Conservation (phyloP, 345 rosid genomes). For the Garcia nutans region DNA sequence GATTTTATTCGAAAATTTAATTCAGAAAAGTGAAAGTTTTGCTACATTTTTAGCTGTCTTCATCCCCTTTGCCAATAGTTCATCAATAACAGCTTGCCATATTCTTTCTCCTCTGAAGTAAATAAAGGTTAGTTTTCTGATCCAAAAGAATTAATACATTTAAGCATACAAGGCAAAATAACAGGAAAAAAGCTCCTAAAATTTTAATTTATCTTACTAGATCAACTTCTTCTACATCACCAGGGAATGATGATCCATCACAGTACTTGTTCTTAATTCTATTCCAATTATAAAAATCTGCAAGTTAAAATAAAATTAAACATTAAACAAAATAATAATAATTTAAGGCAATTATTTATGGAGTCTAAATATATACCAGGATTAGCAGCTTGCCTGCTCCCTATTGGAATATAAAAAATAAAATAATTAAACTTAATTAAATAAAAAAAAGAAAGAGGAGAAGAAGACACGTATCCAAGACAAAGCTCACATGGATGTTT, state of each 20-base stretch:
- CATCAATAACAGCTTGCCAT: conserved; percentile 78
- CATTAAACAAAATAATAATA: not conserved
- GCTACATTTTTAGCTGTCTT: conserved; percentile 66
- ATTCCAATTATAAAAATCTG: conserved; percentile 91
- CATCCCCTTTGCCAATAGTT: conserved; percentile 82
- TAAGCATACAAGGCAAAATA: not conserved
- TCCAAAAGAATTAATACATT: conserved; percentile 25
- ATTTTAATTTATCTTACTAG: conserved; percentile 46
- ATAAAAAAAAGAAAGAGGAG: too few relatives aligned
- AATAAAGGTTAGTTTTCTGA: conserved; percentile 80
- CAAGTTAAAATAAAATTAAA: conserved; percentile 9
- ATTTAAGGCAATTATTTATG: too few relatives aligned
- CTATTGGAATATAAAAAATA: not conserved
- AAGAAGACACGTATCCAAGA: too few relatives aligned
- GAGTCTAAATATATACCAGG: conserved; percentile 51
- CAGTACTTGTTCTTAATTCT: conserved; percentile 85
- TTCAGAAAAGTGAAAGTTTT: not conserved
- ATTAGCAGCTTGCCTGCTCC: conserved; percentile 53
- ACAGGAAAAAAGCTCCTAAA: not conserved
- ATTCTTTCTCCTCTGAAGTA: conserved; percentile 91
- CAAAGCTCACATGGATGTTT: too few relatives aligned
- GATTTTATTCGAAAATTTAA: too few relatives aligned
- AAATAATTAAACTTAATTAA: too few relatives aligned
- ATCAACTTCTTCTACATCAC: conserved; percentile 73
- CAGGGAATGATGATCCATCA: conserved; percentile 90